Base-by-base conservation (phyloP, 371 early-diverging fungal genomes). In the Syncephalastrum monosporum region DNA sequence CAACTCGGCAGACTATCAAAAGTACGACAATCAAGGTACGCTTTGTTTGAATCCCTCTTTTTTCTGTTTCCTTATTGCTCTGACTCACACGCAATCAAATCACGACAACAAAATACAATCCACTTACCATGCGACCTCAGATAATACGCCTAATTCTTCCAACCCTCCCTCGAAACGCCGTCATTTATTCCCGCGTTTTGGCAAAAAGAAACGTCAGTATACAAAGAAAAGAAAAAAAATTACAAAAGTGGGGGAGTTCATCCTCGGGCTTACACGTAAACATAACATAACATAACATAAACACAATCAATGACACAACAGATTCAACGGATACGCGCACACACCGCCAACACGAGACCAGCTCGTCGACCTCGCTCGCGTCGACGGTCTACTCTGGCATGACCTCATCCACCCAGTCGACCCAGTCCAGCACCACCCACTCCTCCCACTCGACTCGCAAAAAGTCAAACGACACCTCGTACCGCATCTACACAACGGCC, bases 121-220 rank as follows among this genome's bases (percentile, higher is more conserved):
- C 3, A 3, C 21, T 21, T 21, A 21, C 21, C 21, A 21, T 21
- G 21, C 21, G 21, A 33, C 38, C 2, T 2, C 38, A 33, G 38
- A 33, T 33, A 33, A 33, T 33, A 33, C 38, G 38, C 38, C 38
- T 33, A 33, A 33, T 33, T 33, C 38, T 33, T 33, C 38, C 38
- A 33, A 33, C 10, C 38, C 38, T 33, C 38, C 38, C 12, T 33
- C 38, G 8, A 33, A 33, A 33, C 38, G 38, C 38, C 38, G 66
- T 10, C 57, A 64, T 27, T 48, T 59, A 12, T 59, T 71, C 24
- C 62, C 68, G 47, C 56, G 76, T 38, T 65, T 76, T 42, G 65
- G 67, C 27, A 73, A 67, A 57, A 70, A 69, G 53, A 76, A 76
- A 56, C 64, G 77, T 73, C 61, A 60, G 63, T 55, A 43, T 38